phyloP scores from a whole-genome alignment of 2,329 filamentous ascomycete species.

The Scedosporium apiospermum region DNA sequence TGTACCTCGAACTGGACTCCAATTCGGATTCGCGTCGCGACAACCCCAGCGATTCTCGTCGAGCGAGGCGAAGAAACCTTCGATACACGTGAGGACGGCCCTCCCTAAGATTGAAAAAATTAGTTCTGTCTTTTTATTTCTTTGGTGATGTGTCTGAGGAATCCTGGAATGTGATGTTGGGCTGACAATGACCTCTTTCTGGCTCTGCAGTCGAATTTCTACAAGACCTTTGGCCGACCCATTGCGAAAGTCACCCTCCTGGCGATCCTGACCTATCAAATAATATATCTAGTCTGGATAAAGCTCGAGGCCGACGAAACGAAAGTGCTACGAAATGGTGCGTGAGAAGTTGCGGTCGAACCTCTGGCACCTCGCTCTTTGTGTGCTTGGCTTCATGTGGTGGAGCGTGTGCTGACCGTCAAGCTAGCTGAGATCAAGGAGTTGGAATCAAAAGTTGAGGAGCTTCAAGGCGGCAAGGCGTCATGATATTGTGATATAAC shows the following conservation, averaged over 20 bases:
- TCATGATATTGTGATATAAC: neutral
- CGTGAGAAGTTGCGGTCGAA: neutral
- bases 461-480: neutral
- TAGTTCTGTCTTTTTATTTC: neutral
- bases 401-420: neutral
- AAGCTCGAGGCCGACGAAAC: constrained; percentile 66
- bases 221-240: constrained; percentile 64
- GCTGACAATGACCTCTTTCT: neutral
- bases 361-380: neutral
- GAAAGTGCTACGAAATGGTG: constrained; percentile 6
- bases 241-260: constrained; percentile 65
- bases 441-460: neutral
- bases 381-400: neutral
- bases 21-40: neutral
- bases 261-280: constrained; percentile 69
- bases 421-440: constrained; percentile 1
- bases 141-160: neutral
- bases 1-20: neutral
- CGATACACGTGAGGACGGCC: neutral
- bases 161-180: neutral
- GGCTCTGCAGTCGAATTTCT: constrained; percentile 46
- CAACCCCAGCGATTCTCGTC: constrained; percentile 1
- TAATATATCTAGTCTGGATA: constrained; percentile 65
- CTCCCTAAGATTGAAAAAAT: no score
- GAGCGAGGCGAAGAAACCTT: neutral